phyloP scores from a whole-genome alignment of 495 filamentous ascomycete genomes.

The Lasiosphaeria miniovina region DNA sequence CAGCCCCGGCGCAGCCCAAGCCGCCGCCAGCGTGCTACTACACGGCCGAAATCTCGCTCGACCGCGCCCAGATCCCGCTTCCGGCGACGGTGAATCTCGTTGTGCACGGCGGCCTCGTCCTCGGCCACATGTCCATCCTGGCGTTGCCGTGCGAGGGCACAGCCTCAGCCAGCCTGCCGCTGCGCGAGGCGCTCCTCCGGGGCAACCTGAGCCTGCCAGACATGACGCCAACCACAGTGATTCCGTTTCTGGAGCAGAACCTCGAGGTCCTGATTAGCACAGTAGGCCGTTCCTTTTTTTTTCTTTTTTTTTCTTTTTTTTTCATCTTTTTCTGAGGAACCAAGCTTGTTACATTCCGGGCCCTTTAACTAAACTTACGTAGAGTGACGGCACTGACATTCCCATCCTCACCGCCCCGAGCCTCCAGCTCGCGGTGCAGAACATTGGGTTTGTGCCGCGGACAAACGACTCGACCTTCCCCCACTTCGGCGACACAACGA shows the following conservation, averaged over 20 bases:
- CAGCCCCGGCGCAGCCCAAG: too few relatives aligned
- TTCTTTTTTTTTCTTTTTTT: background rate
- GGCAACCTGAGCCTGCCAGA: slow-evolving; percentile 9
- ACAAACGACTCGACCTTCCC: slow-evolving; percentile 19
- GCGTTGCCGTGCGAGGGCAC: slow-evolving; percentile 19
- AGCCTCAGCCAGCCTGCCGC: slow-evolving; percentile 15
- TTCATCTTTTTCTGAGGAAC: background rate
- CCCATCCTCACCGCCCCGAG: slow-evolving; percentile 15
- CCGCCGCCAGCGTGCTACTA: slow-evolving; percentile 21
- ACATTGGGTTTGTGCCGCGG: slow-evolving; percentile 16
- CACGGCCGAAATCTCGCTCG: slow-evolving; percentile 29
- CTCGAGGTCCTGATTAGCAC: slow-evolving; percentile 18
- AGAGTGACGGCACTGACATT: slow-evolving; percentile 18
- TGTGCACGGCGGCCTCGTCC: slow-evolving; percentile 14
- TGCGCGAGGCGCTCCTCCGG: slow-evolving; percentile 11
- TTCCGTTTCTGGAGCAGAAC: slow-evolving; percentile 19
- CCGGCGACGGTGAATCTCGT: slow-evolving; percentile 33
- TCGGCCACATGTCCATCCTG: slow-evolving; percentile 23
- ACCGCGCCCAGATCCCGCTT: slow-evolving; percentile 30
- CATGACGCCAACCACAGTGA: slow-evolving; percentile 7
- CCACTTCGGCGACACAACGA: slow-evolving; percentile 17
- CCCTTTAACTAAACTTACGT: background rate
- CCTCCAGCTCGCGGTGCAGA: slow-evolving; percentile 24
- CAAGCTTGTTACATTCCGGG: too few relatives aligned
- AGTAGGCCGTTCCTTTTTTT: slow-evolving; percentile 15